Evolutionary conservation across 345 rosid genomes (phyloP).

Genomic region (Hibiscus syriacus): DNA sequence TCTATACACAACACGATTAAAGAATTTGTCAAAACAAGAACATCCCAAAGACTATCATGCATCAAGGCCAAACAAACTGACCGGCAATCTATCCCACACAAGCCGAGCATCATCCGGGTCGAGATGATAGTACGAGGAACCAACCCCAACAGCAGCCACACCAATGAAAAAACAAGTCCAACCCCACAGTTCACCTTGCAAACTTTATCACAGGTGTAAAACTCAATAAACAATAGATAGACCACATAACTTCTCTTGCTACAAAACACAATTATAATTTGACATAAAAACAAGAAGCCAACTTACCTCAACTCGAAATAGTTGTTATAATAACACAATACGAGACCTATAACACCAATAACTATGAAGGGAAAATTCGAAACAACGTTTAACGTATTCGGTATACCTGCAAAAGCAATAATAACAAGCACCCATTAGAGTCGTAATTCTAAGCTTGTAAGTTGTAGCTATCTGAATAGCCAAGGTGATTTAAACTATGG

Average conservation of each 20-base stretch:
- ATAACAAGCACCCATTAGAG: background rate
- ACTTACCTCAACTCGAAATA: slow-evolving; percentile 61
- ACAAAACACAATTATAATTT: no score
- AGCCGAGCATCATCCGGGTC: slow-evolving; percentile 77
- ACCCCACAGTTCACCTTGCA: slow-evolving; percentile 83
- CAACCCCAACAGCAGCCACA: slow-evolving; percentile 74
- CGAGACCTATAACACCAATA: slow-evolving; percentile 68
- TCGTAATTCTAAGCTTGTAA: background rate
- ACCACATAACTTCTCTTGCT: no score
- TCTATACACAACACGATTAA: slow-evolving; percentile 31
- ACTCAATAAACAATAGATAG: background rate
- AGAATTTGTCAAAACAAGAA: slow-evolving; percentile 1
- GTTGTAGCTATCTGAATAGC: background rate
- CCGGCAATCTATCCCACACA: slow-evolving; percentile 95
- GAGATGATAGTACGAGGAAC: slow-evolving; percentile 90
- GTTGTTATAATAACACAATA: slow-evolving; percentile 64
- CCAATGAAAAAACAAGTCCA: slow-evolving; percentile 84
- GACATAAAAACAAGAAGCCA: background rate
- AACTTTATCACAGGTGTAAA: slow-evolving; percentile 28
- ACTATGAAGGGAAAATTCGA: slow-evolving; percentile 94
- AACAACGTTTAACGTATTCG: slow-evolving; percentile 67
- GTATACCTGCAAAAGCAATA: slow-evolving; percentile 61
- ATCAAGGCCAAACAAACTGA: slow-evolving; percentile 24
- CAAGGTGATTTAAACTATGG: background rate
- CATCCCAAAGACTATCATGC: background rate